Percentiles rank a stretch among this genome's conserved stretches.
Conservation (phyloP, 1,284 basidiomycete genomes). For the Leccinum subrobustum region DNA sequence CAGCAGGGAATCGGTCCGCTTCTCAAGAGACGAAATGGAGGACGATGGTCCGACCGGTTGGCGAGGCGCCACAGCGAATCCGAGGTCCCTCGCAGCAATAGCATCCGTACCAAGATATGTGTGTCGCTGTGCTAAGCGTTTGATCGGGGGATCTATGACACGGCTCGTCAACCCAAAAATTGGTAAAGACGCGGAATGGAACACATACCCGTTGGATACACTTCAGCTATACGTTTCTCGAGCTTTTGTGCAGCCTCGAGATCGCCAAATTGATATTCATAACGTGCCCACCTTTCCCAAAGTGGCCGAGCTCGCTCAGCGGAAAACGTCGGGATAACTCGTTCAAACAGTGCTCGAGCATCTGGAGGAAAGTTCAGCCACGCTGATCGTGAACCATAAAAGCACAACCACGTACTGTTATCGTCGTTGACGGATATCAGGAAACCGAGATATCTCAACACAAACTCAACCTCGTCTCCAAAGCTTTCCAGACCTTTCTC, state of each 20-base stretch:
- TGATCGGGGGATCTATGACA: constrained; percentile 77
- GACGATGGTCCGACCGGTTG: constrained; percentile 32
- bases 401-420: constrained; percentile 64
- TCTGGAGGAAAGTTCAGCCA: constrained; percentile 48
- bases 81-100: constrained; percentile 87
- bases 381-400: background rate
- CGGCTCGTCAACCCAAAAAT: background rate
- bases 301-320: constrained; percentile 81
- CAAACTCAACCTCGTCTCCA: constrained; percentile 82
- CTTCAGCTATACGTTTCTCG: constrained; percentile 84
- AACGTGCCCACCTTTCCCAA: constrained; percentile 95
- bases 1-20: constrained; percentile 48
- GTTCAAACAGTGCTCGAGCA: constrained; percentile 93
- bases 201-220: constrained; percentile 76
- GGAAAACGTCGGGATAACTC: constrained; percentile 77
- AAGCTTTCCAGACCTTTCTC: constrained; percentile 91
- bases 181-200: background rate
- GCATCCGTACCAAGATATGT: constrained; percentile 88
- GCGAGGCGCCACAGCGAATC: constrained; percentile 57
- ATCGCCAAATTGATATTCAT: constrained; percentile 95
- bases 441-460: constrained; percentile 89
- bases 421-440: constrained; percentile 95
- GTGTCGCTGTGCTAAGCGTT: constrained; percentile 88
- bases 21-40: constrained; percentile 36
- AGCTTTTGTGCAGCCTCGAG: constrained; percentile 87